Conservation (phyloP, 768 basidiomycete genomes). For the Termitomyces eurrhizus region DNA sequence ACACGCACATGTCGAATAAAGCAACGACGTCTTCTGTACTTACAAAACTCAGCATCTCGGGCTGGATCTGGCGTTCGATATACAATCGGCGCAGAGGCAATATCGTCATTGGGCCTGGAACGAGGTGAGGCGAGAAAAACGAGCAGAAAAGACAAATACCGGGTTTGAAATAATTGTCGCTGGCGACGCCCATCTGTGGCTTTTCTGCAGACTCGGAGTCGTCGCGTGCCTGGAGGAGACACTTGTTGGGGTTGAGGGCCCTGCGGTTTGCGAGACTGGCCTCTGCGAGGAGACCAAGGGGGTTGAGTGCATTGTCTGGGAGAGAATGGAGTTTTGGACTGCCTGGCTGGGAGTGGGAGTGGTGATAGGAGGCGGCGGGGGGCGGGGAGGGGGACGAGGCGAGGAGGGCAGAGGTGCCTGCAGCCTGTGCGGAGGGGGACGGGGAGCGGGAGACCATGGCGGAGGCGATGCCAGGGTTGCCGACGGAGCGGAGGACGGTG, state of each 20-base stretch:
- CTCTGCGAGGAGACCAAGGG: constrained; percentile 89
- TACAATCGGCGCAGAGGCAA: constrained; percentile 76
- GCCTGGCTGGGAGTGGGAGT: constrained; percentile 29
- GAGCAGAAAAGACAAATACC: constrained; percentile 37
- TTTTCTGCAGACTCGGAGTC: constrained; percentile 30
- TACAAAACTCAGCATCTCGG: constrained; percentile 90
- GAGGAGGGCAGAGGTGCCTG: constrained; percentile 55
- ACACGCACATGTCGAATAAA: constrained; percentile 81
- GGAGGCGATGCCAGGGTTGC: constrained; percentile 74
- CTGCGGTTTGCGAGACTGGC: constrained; percentile 76
- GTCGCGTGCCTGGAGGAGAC: constrained; percentile 35
- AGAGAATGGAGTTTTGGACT: constrained; percentile 89
- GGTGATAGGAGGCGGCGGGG: constrained; percentile 27
- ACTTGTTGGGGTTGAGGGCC: constrained; percentile 44
- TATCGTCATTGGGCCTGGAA: constrained; percentile 80
- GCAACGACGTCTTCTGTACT: constrained; percentile 86
- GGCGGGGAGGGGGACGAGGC: constrained; percentile 48
- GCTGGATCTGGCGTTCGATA: constrained; percentile 87
- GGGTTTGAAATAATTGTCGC: constrained; percentile 89
- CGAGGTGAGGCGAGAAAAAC: background rate
- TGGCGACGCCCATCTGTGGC: constrained; percentile 72
- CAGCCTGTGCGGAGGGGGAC: constrained; percentile 60
- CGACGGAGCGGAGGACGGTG: constrained; percentile 84
- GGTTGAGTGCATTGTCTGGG: constrained; percentile 90
- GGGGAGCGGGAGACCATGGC: constrained; percentile 82